These are phyloP conservation scores for Phlebiopsis gigantea DNA, from an alignment of 768 basidiomycete species.

Conservation along the genomic window DNA sequence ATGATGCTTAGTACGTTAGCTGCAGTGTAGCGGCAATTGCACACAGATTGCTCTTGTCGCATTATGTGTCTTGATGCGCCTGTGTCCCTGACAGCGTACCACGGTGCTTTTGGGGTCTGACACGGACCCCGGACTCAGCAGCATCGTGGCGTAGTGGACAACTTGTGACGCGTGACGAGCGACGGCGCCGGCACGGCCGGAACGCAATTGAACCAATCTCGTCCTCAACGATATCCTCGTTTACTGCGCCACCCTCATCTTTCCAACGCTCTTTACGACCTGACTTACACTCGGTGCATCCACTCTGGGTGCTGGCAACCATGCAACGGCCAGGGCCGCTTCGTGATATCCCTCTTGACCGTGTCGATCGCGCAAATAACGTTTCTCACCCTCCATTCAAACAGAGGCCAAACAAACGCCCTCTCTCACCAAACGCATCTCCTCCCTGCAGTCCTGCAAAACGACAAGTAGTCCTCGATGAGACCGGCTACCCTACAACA, in stretches of 20 bases:
- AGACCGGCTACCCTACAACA: constrained; percentile 39
- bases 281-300: not conserved
- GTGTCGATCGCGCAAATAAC: constrained; percentile 37
- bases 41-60: not conserved
- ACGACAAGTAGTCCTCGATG: constrained; percentile 56
- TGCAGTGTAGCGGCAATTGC: not conserved
- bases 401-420: constrained; percentile 42
- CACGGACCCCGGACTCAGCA: not conserved
- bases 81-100: not conserved
- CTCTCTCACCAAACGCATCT: constrained; percentile 48
- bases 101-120: not conserved
- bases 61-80: not conserved
- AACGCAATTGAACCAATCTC: constrained; percentile 2
- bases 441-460: constrained; percentile 57
- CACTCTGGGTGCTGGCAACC: not conserved
- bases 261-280: not conserved
- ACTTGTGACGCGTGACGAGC: not conserved
- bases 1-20: not conserved
- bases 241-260: not conserved
- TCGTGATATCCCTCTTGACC: constrained; percentile 54
- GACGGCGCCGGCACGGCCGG: not conserved
- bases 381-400: constrained; percentile 21
- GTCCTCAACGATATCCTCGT: not conserved
- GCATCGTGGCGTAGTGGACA: not conserved
- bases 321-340: constrained; percentile 43